Conservation (phyloP, 2,329 filamentous ascomycete genomes). For the Rosellinia necatrix region DNA sequence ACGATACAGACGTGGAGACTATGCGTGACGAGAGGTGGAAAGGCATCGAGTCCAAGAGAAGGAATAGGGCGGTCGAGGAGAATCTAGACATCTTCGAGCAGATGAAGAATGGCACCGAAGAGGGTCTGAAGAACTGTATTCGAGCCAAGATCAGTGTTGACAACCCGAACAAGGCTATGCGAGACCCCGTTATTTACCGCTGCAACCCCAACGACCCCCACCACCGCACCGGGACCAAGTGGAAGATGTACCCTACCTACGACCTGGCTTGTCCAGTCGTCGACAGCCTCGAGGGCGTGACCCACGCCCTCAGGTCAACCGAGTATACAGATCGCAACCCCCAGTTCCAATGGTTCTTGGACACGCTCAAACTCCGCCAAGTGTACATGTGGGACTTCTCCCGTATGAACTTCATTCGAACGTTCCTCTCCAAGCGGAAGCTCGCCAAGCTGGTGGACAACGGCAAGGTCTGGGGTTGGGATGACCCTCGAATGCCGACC, state of each 20-base stretch:
- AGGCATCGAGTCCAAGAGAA: conserved; percentile 78
- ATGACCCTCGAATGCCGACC: conserved; percentile 85
- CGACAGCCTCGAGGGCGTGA: conserved; percentile 80
- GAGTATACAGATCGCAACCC: conserved; percentile 88
- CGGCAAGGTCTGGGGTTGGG: conserved; percentile 80
- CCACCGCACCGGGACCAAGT: conserved; percentile 77
- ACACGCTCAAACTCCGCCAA: conserved; percentile 72
- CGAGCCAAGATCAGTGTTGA: conserved; percentile 92
- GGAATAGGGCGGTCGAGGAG: conserved; percentile 80
- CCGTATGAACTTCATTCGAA: conserved; percentile 81
- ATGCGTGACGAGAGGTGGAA: conserved; percentile 87
- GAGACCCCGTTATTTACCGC: conserved; percentile 96
- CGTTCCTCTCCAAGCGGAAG: conserved; percentile 84
- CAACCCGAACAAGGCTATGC: conserved; percentile 92
- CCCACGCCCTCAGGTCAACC: conserved; percentile 80
- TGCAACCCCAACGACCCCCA: conserved; percentile 74
- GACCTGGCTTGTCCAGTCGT: conserved; percentile 85
- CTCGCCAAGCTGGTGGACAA: conserved; percentile 80
- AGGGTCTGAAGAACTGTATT: conserved; percentile 86
- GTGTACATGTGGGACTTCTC: conserved; percentile 88
- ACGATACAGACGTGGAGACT: conserved; percentile 88
- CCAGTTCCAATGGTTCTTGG: conserved; percentile 85
- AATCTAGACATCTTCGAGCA: conserved; percentile 85
- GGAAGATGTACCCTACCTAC: conserved; percentile 89
- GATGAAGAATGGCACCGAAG: conserved; percentile 85